phyloP scores from a whole-genome alignment of 495 filamentous ascomycete species.

The Aspergillus leporis region DNA sequence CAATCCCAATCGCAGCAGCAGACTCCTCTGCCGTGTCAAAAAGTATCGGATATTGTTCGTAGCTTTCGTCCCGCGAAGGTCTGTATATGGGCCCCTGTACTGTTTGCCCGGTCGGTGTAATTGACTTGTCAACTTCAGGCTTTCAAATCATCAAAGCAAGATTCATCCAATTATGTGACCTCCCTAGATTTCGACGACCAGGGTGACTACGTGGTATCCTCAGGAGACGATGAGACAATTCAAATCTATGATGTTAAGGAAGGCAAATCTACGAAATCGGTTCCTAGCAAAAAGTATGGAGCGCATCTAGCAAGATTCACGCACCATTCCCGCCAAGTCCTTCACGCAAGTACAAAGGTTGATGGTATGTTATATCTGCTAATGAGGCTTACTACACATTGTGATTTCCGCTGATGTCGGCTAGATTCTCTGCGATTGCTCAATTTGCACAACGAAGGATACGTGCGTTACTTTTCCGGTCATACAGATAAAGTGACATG shows the following conservation, averaged over 20 bases:
- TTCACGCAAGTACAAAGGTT: constrained; percentile 93
- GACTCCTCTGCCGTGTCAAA: constrained; percentile 37
- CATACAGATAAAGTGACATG: constrained; percentile 81
- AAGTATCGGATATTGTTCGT: constrained; percentile 49
- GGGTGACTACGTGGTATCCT: constrained; percentile 83
- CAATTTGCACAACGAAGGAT: constrained; percentile 90
- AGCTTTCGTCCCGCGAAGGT: constrained; percentile 51
- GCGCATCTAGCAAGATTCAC: constrained; percentile 92
- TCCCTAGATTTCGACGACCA: constrained; percentile 96
- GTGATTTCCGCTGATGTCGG: constrained; percentile 8
- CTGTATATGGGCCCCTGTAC: constrained; percentile 7
- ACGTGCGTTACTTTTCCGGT: constrained; percentile 91
- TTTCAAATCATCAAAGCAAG: constrained; percentile 43
- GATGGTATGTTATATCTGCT: constrained; percentile 50
- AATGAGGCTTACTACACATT: background rate
- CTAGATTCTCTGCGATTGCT: constrained; percentile 84
- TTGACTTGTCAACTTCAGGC: constrained; percentile 23
- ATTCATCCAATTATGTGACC: constrained; percentile 46
- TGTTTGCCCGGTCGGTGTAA: constrained; percentile 13
- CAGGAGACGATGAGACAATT: constrained; percentile 88
- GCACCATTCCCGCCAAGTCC: constrained; percentile 80
- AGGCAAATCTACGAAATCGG: constrained; percentile 78
- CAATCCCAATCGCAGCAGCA: constrained; percentile 24
- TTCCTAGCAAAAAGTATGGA: constrained; percentile 91
- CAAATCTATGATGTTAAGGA: constrained; percentile 92